phyloP scores from a whole-genome alignment of 179 eudicot genomes.

The Camellia oleifera region DNA sequence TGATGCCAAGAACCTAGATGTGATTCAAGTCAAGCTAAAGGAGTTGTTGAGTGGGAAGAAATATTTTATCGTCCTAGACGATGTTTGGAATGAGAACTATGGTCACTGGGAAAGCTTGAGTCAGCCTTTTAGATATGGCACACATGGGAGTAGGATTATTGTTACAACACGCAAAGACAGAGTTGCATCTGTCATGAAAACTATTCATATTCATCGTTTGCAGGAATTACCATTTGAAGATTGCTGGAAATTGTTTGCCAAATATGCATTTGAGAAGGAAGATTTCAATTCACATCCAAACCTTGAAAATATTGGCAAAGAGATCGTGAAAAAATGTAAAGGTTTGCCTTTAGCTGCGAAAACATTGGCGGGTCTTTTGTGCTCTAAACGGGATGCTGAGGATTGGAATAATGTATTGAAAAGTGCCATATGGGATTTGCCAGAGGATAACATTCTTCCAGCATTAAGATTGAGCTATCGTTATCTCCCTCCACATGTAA shows the following conservation, averaged over 20 bases:
- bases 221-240: background rate
- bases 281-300: background rate
- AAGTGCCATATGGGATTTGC: constrained; percentile 16
- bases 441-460: constrained; percentile 11
- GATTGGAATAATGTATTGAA: constrained; percentile 21
- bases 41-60: background rate
- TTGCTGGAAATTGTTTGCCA: constrained; percentile 1
- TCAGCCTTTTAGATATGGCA: background rate
- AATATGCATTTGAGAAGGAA: background rate
- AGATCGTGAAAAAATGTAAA: constrained; percentile 9
- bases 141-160: constrained; percentile 13
- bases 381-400: background rate
- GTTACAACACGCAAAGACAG: constrained; percentile 12
- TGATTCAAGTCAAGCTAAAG: background rate
- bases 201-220: background rate
- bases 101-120: background rate
- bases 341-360: constrained; percentile 13
- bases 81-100: constrained; percentile 14
- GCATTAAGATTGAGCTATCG: constrained; percentile 28
- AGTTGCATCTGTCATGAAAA: background rate
- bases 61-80: constrained; percentile 16
- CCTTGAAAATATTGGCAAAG: background rate
- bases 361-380: constrained; percentile 24
- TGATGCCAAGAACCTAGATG: background rate
- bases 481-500: constrained; percentile 29